Evolutionary conservation across 2,329 filamentous ascomycete genomes (phyloP).

Genomic region (Xylogone sp.): DNA sequence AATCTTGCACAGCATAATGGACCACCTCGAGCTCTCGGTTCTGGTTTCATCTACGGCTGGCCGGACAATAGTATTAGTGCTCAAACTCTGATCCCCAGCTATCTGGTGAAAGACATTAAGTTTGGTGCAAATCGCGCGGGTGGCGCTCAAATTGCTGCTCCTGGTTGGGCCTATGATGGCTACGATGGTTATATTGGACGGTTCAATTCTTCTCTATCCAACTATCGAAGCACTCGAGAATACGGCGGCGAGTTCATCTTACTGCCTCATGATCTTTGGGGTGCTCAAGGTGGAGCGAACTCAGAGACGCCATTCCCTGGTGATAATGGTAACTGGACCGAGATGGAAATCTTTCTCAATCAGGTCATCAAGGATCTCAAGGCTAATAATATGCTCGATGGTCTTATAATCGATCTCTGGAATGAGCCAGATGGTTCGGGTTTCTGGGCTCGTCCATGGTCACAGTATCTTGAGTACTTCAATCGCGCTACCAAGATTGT

Average conservation of each 20-base stretch:
- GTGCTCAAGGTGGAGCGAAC: constrained; percentile 35
- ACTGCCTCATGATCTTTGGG: constrained; percentile 41
- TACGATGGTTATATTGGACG: constrained; percentile 29
- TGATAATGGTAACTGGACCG: constrained; percentile 42
- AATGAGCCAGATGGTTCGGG: constrained; percentile 45
- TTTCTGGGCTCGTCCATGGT: constrained; percentile 31
- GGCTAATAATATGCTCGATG: constrained; percentile 31
- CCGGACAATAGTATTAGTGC: too few species aligned
- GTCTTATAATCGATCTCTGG: constrained; percentile 46
- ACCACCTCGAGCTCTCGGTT: too few species aligned
- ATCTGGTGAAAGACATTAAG: constrained; percentile 28
- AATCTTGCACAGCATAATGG: too few species aligned
- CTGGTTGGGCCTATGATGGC: constrained; percentile 32
- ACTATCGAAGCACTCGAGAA: constrained; percentile 38
- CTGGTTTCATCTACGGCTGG: too few species aligned
- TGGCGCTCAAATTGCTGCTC: constrained; percentile 32
- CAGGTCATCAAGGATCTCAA: constrained; percentile 31
- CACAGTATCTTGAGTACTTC: constrained; percentile 39
- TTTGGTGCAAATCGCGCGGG: constrained; percentile 36
- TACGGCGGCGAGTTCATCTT: constrained; percentile 38
- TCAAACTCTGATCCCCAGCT: too few species aligned
- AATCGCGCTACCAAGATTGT: constrained; percentile 30
- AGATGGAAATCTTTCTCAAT: constrained; percentile 37
- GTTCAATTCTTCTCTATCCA: constrained; percentile 36
- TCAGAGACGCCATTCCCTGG: constrained; percentile 37